Percentiles rank a stretch among this genome's conserved stretches.
Conservation (phyloP, 768 basidiomycete genomes). For the Panaeolus cyanescens region DNA sequence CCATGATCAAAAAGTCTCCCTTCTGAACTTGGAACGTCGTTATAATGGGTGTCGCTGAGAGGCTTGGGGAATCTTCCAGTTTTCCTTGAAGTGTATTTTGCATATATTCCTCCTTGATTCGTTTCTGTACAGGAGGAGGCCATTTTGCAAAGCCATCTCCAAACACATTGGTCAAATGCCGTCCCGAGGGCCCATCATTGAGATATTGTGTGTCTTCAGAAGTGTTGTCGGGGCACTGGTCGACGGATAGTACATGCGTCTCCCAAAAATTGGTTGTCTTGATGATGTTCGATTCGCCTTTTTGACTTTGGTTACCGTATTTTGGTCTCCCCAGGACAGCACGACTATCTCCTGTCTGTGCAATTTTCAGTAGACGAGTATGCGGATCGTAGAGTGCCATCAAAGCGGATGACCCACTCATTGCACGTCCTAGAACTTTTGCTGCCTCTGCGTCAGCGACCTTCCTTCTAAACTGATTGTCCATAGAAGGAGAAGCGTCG, state of each 20-base stretch:
- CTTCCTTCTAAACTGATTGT: slow-evolving; percentile 6
- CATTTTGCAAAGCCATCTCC: slow-evolving; percentile 49
- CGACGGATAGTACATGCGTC: slow-evolving; percentile 39
- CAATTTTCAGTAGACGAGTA: slow-evolving; percentile 40
- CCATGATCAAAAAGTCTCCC: slow-evolving; percentile 58
- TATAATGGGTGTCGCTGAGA: slow-evolving; percentile 56
- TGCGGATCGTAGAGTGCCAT: slow-evolving; percentile 45
- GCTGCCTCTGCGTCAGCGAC: slow-evolving; percentile 25
- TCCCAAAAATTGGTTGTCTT: slow-evolving; percentile 27
- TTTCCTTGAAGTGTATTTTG: slow-evolving; percentile 30
- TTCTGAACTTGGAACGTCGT: slow-evolving; percentile 40
- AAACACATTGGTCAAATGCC: slow-evolving; percentile 43
- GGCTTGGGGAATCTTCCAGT: slow-evolving; percentile 52
- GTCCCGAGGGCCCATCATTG: slow-evolving; percentile 38
- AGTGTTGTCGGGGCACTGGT: slow-evolving; percentile 41
- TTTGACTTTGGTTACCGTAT: slow-evolving; percentile 10
- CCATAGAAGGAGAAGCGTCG: slow-evolving; percentile 3
- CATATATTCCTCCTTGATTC: slow-evolving; percentile 32
- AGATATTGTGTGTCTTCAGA: slow-evolving; percentile 38
- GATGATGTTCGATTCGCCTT: no score
- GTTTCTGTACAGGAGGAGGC: slow-evolving; percentile 36
- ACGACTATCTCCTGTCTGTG: slow-evolving; percentile 48
- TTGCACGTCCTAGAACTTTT: slow-evolving; percentile 31
- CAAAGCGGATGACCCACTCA: slow-evolving; percentile 44
- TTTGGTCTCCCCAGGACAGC: slow-evolving; percentile 47